Evolutionary conservation across 768 basidiomycete species (phyloP), one percentile per base, ranked within the genome.

Genomic region (Clavaria fumosa): DNA sequence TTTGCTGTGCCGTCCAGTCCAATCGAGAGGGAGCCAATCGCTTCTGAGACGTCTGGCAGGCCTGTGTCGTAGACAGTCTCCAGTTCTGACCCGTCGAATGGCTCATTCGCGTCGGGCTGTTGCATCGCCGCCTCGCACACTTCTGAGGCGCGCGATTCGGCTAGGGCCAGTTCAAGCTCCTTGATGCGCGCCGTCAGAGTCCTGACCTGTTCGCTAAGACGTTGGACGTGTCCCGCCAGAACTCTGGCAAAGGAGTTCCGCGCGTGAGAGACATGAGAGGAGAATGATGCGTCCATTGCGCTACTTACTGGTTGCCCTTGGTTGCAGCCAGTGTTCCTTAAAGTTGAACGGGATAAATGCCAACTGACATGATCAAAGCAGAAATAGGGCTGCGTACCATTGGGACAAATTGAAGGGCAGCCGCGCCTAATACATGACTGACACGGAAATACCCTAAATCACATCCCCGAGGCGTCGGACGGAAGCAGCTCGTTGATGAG

Each of bases 361-460:
- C n/a, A n/a, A n/a, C n/a, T n/a, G n/a, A n/a, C n/a, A n/a, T n/a
- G n/a, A n/a, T n/a, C n/a, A n/a, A n/a, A n/a, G 23, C 26, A 20
- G 15, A 33, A 26, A 7, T 12, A 15, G 20, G 34, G 21, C 24
- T 23, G 7, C 7, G 69, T 65, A n/a, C n/a, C n/a, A 36, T 69
- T 62, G 4, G 70, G 70, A 47, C 70, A 72, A 23, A 72, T 66
- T 12, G 56, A 51, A 31, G 67, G 54, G 45, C 70, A 72, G 43
- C 69, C 70, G 31, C 70, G 59, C 60, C 62, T 55, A 19, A 69
- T 53, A 47, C 70, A 72, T 26, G 70, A 67, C 48, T 68, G 66
- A 45, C 70, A 72, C 15, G 70, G 70, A 50, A 72, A 67, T 15
- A 53, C 53, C 20, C 67, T 70, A 47, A n/a, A 18, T 19, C 38